Evolutionary conservation across 1,139 yeast genomes (phyloP), one percentile per base, ranked within the genome.

Genomic region (Yamadazyma diospyri): DNA sequence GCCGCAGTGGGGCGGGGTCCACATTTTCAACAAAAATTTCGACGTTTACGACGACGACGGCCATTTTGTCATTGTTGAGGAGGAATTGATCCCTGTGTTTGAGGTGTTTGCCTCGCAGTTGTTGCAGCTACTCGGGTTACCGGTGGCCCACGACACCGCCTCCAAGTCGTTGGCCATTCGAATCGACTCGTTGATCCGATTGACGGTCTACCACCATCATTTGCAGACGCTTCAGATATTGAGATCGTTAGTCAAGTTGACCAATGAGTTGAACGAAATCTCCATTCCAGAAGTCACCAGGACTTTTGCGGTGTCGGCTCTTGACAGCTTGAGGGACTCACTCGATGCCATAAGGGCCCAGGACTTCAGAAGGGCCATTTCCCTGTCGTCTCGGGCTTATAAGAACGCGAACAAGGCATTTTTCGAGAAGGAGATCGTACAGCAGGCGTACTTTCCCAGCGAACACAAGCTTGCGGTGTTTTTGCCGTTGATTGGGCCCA

Each of bases 401-500:
- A 55, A 62, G 25, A 56, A 64, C 22, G 78, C 94, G 1, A 84
- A 87, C 47, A 63, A 66, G 24, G 97, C 97, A 0, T 89, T 92
- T 50, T 92, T 89, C 55, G 95, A 89, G 45, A 84, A 85, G 48
- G 89, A 83, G 56, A 89, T 92, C 95, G 92, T 89, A 6, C 95
- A 87, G 50, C 97, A 89, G 51, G 85, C 84, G 30, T 88, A 84
- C 50, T 88, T 89, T 66, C 97, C 97, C 0, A 89, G 86, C 44
- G 97, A 89, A 51, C 97, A 92, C 54, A 88, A 87, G 53, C 66
- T 89, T 50, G 97, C 97, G 0, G 95, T 92, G 0, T 92, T 88
- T 45, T 66, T 87, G 48, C 98, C 97, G 0, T 61, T 92, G 34
- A 57, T 88, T 23, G 97, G 97, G 0, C 98, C 98, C 1, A 63